These are phyloP conservation scores for Salvia hispanica DNA, from an alignment of 257 asterid genomes.

Conservation along the genomic window DNA sequence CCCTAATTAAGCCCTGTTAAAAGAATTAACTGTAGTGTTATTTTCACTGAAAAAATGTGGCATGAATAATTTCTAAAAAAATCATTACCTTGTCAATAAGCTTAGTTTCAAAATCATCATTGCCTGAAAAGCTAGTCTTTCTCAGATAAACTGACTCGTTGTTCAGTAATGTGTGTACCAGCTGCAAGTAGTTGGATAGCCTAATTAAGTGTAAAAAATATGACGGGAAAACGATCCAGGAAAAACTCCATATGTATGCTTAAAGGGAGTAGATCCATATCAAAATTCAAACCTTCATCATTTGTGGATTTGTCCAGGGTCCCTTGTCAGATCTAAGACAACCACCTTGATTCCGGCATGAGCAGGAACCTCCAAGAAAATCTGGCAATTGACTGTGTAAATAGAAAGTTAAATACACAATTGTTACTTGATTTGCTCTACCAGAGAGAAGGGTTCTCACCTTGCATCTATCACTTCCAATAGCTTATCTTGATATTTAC, in stretches of 20 bases:
- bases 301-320: constrained; percentile 86
- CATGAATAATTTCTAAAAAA: not conserved
- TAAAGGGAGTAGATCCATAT: constrained; percentile 11
- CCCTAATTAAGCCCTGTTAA: constrained; percentile 32
- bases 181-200: constrained; percentile 60
- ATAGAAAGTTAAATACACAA: constrained; percentile 29
- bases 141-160: constrained; percentile 51
- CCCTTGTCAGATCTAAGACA: constrained; percentile 91
- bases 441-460: constrained; percentile 46
- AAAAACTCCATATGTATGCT: constrained; percentile 1
- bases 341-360: constrained; percentile 81
- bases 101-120: constrained; percentile 60
- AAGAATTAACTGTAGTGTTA: constrained; percentile 11
- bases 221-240: constrained; percentile 28
- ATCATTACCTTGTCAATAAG: constrained; percentile 53
- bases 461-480: constrained; percentile 77
- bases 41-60: constrained; percentile 16
- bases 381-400: constrained; percentile 89
- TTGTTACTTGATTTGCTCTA: not conserved
- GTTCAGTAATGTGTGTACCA: constrained; percentile 63
- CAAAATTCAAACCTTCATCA: constrained; percentile 71
- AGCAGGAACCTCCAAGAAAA: constrained; percentile 94
- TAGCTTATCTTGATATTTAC: constrained; percentile 73
- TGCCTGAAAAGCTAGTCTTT: constrained; percentile 53
- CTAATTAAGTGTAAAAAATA: constrained; percentile 32